Conservation (phyloP, 1,284 basidiomycete genomes). For the Thecaphora frezii region DNA sequence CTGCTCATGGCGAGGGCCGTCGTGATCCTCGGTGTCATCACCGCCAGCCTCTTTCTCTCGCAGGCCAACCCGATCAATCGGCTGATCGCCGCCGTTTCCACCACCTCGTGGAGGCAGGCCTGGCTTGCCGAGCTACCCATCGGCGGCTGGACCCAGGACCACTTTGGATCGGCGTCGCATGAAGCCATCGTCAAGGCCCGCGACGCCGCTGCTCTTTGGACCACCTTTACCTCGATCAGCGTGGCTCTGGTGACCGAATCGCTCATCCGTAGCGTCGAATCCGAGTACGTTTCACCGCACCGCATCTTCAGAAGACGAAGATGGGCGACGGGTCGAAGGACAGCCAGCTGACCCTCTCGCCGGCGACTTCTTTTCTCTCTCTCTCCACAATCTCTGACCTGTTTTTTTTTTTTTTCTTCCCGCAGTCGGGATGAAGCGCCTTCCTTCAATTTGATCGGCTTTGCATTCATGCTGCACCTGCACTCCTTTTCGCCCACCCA, state of each 20-base stretch:
- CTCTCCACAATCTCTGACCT: too few relatives aligned
- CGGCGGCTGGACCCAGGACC: slow-evolving; percentile 20
- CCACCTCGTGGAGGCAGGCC: slow-evolving; percentile 18
- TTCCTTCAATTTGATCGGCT: slow-evolving; percentile 51
- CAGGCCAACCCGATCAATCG: slow-evolving; percentile 14
- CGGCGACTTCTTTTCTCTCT: too few relatives aligned
- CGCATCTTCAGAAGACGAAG: too few relatives aligned
- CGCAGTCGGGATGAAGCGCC: slow-evolving; percentile 31
- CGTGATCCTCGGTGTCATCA: slow-evolving; percentile 28
- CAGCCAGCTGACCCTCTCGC: too few relatives aligned
- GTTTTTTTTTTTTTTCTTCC: neutral
- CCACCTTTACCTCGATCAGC: slow-evolving; percentile 31
- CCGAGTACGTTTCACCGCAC: slow-evolving; percentile 5
- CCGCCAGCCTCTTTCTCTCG: slow-evolving; percentile 19
- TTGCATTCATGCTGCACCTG: slow-evolving; percentile 47
- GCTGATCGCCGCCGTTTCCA: slow-evolving; percentile 2
- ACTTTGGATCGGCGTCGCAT: slow-evolving; percentile 21
- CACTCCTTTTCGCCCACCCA: slow-evolving; percentile 40
- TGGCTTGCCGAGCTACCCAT: slow-evolving; percentile 31
- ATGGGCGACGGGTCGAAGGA: too few relatives aligned
- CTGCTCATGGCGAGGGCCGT: slow-evolving; percentile 29
- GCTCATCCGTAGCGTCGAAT: slow-evolving; percentile 38
- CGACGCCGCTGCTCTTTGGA: slow-evolving; percentile 32
- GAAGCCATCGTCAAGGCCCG: slow-evolving; percentile 25
- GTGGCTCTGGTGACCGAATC: slow-evolving; percentile 34